These are phyloP conservation scores for Adansonia digitata DNA, from an alignment of 345 rosid genomes.

Conservation along the genomic window DNA sequence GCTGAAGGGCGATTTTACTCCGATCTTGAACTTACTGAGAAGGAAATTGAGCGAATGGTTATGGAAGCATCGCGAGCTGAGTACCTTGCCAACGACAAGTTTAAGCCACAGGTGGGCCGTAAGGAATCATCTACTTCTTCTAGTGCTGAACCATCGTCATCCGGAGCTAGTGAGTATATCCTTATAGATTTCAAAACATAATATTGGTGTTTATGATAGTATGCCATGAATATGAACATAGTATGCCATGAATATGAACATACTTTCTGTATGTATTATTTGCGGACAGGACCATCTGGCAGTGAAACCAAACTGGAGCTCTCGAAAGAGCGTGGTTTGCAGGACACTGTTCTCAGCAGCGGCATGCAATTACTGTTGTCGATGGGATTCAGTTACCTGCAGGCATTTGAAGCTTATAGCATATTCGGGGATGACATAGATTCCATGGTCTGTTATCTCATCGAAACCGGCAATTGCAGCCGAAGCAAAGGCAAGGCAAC, in stretches of 20 bases:
- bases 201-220: neutral
- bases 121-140: constrained; percentile 82
- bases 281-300: constrained; percentile 55
- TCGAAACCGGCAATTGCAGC: constrained; percentile 72
- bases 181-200: neutral
- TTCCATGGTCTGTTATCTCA: constrained; percentile 81
- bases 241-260: neutral
- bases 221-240: neutral
- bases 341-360: constrained; percentile 51
- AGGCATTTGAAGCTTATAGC: constrained; percentile 84
- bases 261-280: too few relatives aligned
- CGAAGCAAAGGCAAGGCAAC: constrained; percentile 84
- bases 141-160: constrained; percentile 89
- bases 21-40: constrained; percentile 94
- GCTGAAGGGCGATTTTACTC: constrained; percentile 90
- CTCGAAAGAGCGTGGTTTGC: constrained; percentile 30
- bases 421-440: constrained; percentile 96
- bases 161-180: constrained; percentile 81
- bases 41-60: constrained; percentile 86
- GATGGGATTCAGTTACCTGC: constrained; percentile 93
- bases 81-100: constrained; percentile 65
- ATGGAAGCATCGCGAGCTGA: constrained; percentile 99
- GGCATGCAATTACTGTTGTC: constrained; percentile 71
- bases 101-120: constrained; percentile 51
- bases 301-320: constrained; percentile 44